Base-by-base conservation (phyloP, 768 basidiomycete genomes). In the Asterophora lycoperdoides region DNA sequence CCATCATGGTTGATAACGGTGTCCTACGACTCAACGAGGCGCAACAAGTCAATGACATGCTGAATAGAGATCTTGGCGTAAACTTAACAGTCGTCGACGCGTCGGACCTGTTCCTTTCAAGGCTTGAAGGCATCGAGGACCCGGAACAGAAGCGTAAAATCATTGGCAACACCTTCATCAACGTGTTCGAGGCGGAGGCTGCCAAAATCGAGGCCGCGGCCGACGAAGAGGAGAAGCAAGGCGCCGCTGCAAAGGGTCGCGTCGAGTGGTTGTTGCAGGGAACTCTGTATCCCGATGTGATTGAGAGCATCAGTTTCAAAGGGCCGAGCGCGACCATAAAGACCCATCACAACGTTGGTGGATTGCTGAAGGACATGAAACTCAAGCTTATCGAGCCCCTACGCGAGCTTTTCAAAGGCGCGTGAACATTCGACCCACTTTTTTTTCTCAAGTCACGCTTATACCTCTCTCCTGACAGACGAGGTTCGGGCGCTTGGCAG, bases 1-100 rank as follows among this genome's bases (percentile, higher is more conserved):
- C 94, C 8, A 96, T 98, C 71, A 94, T 98, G 93, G 96, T 98
- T 37, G 95, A 98, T 69, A 99, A 99, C 61, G 96, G 96, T 49
- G 95, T 98, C 23, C 77, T 99, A 9, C 89, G 96, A 44, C 68
- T 87, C 56, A 86, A 97, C 62, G 96, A 99, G 65, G 93, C 85
- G 8, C 63, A 78, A 45, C 93, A 96, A 66, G 96, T 99, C 13
- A 67, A 95, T 67, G 81, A 86, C 58, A 97, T 95, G 93, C 79
- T 99, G 44, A 90, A 86, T 68, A 80, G 81, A 61, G 81, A 98
- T 61, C 83, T 99, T 47, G 95, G 95, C 39, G 92, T 99, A 56
- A 98, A 94, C 70, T 79, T 99, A 51, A 93, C 92, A 5, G 90
- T 98, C 46, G 83, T 97, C 26, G 95, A 98, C 64, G 93, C 95